These are phyloP conservation scores for Geotrichum australiense DNA, from an alignment of 1,139 yeast species.

Conservation along the genomic window DNA sequence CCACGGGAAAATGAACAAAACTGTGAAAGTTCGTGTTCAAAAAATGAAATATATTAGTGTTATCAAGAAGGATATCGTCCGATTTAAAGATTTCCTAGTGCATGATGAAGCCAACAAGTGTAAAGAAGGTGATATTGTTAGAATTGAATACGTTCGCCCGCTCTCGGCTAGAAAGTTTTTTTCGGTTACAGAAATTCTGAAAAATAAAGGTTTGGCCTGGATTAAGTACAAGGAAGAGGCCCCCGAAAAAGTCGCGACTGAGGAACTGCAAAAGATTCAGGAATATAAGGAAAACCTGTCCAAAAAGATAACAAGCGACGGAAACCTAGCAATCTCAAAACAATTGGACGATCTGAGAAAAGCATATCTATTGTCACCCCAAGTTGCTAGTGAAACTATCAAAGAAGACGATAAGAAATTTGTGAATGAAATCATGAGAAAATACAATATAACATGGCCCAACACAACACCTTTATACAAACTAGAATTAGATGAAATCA, in stretches of 20 bases:
- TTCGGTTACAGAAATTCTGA: slow-evolving; percentile 91
- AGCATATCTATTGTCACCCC: slow-evolving; percentile 14
- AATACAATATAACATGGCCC: slow-evolving; percentile 60
- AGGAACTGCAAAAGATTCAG: slow-evolving; percentile 50
- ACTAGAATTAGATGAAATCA: slow-evolving; percentile 27
- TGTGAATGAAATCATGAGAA: slow-evolving; percentile 33
- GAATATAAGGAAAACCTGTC: slow-evolving; percentile 36
- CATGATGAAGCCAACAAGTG: slow-evolving; percentile 92
- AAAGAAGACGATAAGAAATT: slow-evolving; percentile 11
- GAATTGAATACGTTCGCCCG: slow-evolving; percentile 88
- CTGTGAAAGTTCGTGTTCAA: slow-evolving; percentile 88
- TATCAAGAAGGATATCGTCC: slow-evolving; percentile 69
- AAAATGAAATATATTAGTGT: slow-evolving; percentile 48
- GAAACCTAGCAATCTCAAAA: slow-evolving; percentile 23
- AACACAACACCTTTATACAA: slow-evolving; percentile 24
- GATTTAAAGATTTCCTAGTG: slow-evolving; percentile 77
- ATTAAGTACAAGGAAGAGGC: slow-evolving; percentile 73
- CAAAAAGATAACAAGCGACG: slow-evolving; percentile 25
- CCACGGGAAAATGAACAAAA: slow-evolving; percentile 93
- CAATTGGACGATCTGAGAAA: slow-evolving; percentile 26
- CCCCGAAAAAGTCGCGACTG: slow-evolving; percentile 52
- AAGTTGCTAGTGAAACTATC: slow-evolving; percentile 9
- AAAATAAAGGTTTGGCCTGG: slow-evolving; percentile 86
- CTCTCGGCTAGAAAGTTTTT: slow-evolving; percentile 75
- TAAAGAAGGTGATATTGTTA: slow-evolving; percentile 90